Base-by-base conservation (phyloP, 2,329 filamentous ascomycete genomes). In the Trichophyton verrucosum region DNA sequence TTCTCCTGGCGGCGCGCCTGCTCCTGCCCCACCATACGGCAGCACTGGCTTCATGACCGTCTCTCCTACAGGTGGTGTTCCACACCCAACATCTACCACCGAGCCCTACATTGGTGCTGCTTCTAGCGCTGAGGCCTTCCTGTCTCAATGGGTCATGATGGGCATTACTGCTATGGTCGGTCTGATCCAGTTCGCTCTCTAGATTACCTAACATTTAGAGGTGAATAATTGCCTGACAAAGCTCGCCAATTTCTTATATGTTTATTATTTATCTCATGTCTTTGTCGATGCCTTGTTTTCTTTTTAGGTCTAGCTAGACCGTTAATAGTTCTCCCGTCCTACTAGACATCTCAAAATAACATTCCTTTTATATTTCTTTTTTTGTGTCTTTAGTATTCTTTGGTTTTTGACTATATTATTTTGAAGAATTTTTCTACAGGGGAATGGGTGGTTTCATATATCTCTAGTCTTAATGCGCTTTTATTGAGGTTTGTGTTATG, bases 41-140 rank as follows among this genome's bases (percentile, higher is more conserved):
- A 62, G 49, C 20, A 60, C 61, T 46, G 62, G 58, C 7, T 60
- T 61, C 33, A 46, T 33, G 59, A 69, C 62, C 24, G 17, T 63
- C 27, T 49, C 62, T 64, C 20, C 66, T 62, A 49, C 66, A 61
- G 3, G 64, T 62, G 36, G 64, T 61, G 64, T 40, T 60, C 11
- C 62, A 20, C 51, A 30, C 51, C 59, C 64, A 51, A 60, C 59
- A 2, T 30, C 51, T 3, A 61, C 63, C 13, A 61, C 55, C 40
- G 36, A 57, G 17, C 57, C 49, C 22, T 66, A 62, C 57, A 57
- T 27, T 40, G 64, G 65, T 20, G 60, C 58, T 49, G 66, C 63
- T 27, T 64, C 65, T 4, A n/a, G 17, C 55, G 33, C 44, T 13
- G 55, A 44, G 40, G 7, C 20, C 17, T 13, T 59, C 27, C 36